Conservation (phyloP, 805 yeast species). For the Diddensiella caesifluorescens region DNA sequence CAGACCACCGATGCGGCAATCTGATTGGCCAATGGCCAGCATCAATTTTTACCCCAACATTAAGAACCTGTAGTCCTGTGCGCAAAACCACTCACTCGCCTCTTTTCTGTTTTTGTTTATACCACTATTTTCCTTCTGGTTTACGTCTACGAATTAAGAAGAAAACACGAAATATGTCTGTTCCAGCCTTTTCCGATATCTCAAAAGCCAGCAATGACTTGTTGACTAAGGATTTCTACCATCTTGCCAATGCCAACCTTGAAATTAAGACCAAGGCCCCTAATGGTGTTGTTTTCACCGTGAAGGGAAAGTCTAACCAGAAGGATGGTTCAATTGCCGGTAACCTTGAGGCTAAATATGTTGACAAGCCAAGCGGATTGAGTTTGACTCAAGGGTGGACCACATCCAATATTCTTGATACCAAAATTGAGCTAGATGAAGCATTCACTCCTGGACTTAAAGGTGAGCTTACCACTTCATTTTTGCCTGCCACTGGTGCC, state of each 20-base stretch:
- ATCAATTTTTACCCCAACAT: too few species aligned
- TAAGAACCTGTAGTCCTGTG: too few species aligned
- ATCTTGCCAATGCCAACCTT: conserved; percentile 77
- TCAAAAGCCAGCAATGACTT: conserved; percentile 89
- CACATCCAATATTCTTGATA: conserved; percentile 83
- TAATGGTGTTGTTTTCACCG: conserved; percentile 91
- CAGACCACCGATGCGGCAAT: too few species aligned
- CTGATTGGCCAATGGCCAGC: too few species aligned
- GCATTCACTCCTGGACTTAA: conserved; percentile 92
- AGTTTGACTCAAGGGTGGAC: conserved; percentile 98
- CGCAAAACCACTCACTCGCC: background rate
- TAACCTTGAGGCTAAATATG: conserved; percentile 82
- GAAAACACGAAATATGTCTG: conserved; percentile 46
- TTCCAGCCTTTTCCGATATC: conserved; percentile 89
- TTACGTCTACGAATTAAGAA: background rate
- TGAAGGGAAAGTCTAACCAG: conserved; percentile 81
- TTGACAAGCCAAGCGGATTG: conserved; percentile 88
- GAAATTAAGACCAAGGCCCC: conserved; percentile 92
- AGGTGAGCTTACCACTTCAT: conserved; percentile 82
- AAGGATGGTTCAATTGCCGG: conserved; percentile 81
- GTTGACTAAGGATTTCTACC: conserved; percentile 89
- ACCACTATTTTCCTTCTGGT: background rate
- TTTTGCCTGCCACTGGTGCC: conserved; percentile 72
- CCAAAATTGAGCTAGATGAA: conserved; percentile 89
- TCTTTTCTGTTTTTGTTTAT: background rate